Conservation (phyloP, 1,284 basidiomycete species). For the Abortiporus biennis region DNA sequence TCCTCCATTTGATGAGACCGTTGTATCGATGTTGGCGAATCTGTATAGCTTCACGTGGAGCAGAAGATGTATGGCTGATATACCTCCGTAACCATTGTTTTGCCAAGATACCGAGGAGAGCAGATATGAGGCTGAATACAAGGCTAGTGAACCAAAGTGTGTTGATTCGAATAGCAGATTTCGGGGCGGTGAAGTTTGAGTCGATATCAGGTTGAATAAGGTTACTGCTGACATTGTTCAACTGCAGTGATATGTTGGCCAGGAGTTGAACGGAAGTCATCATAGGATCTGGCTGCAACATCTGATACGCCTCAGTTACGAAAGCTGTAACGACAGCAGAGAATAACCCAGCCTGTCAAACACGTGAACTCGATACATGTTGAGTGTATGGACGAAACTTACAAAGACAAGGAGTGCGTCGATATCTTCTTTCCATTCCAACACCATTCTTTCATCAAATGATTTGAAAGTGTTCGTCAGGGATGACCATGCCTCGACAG, state of each 20-base stretch:
- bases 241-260: slow-evolving; percentile 9
- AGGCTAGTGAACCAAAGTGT: slow-evolving; percentile 17
- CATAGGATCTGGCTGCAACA: slow-evolving; percentile 11
- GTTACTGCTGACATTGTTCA: not conserved
- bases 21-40: slow-evolving; percentile 12
- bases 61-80: slow-evolving; percentile 1
- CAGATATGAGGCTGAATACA: slow-evolving; percentile 11
- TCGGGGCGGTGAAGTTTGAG: not conserved
- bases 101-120: slow-evolving; percentile 14
- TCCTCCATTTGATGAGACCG: slow-evolving; percentile 13
- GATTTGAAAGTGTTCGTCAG: too few species aligned
- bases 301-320: slow-evolving; percentile 15
- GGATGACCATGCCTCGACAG: too few species aligned
- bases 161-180: slow-evolving; percentile 9
- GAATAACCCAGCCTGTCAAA: slow-evolving; percentile 18
- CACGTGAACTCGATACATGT: not conserved
- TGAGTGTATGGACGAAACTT: not conserved
- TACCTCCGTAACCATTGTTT: slow-evolving; percentile 19
- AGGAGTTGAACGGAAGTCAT: slow-evolving; percentile 10
- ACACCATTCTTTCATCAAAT: not conserved
- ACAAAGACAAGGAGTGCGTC: slow-evolving; percentile 6
- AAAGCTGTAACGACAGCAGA: slow-evolving; percentile 18
- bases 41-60: not conserved
- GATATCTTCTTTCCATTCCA: slow-evolving; percentile 1
- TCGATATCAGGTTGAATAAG: not conserved